These are phyloP conservation scores for Leccinum solheimii DNA, from an alignment of 1,284 basidiomycete genomes.

Conservation along the genomic window DNA sequence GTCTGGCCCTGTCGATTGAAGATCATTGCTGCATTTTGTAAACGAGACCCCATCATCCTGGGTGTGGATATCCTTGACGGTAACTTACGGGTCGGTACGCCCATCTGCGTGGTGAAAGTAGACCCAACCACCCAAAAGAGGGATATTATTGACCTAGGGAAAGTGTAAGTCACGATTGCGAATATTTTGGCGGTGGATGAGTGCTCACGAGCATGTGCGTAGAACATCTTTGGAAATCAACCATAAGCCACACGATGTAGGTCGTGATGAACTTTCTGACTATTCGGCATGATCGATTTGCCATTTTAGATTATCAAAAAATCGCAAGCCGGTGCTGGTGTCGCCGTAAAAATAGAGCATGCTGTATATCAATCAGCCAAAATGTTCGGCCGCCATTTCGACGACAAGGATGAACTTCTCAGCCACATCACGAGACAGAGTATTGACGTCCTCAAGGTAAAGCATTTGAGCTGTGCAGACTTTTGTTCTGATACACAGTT, in stretches of 20 bases:
- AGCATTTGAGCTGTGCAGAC: slow-evolving; percentile 10
- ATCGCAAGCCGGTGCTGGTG: slow-evolving; percentile 90
- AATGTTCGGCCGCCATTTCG: slow-evolving; percentile 93
- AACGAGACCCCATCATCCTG: slow-evolving; percentile 96
- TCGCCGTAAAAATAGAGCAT: slow-evolving; percentile 98
- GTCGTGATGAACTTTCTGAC: slow-evolving; percentile 21
- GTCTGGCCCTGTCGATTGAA: slow-evolving; percentile 97
- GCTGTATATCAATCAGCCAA: slow-evolving; percentile 95
- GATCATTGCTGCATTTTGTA: slow-evolving; percentile 91
- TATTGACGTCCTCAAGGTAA: slow-evolving; percentile 92
- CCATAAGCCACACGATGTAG: slow-evolving; percentile 77
- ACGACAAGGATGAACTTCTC: slow-evolving; percentile 93
- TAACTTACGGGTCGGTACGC: slow-evolving; percentile 90
- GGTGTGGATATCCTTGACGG: slow-evolving; percentile 98
- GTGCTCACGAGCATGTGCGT: slow-evolving; percentile 13
- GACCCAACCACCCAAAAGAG: slow-evolving; percentile 87
- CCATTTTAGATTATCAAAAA: slow-evolving; percentile 82
- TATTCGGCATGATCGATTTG: slow-evolving; percentile 10
- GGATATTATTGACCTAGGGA: slow-evolving; percentile 90
- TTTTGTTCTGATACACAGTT: slow-evolving; percentile 6
- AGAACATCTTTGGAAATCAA: slow-evolving; percentile 96
- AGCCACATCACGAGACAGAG: slow-evolving; percentile 90
- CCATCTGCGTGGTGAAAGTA: slow-evolving; percentile 90
- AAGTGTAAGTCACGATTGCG: slow-evolving; percentile 66
- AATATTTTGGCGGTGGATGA: slow-evolving; percentile 1